Percentiles rank a stretch among this genome's conserved stretches.
Conservation (phyloP, 2,329 filamentous ascomycete species). For the Sporothrix luriei region DNA sequence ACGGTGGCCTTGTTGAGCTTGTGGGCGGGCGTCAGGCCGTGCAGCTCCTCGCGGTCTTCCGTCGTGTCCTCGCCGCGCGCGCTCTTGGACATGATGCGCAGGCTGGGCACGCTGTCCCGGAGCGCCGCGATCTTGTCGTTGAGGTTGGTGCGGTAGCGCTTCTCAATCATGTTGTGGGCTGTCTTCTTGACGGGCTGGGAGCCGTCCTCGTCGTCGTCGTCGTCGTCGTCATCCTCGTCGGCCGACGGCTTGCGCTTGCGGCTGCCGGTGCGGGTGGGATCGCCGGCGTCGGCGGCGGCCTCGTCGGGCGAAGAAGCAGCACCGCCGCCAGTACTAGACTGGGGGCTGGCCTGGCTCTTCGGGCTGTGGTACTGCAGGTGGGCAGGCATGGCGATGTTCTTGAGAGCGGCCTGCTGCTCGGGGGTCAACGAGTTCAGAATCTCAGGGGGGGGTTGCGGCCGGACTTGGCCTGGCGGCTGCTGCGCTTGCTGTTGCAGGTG, state of each 20-base stretch:
- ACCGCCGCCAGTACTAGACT: conserved; percentile 55
- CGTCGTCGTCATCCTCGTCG: conserved; percentile 63
- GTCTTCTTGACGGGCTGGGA: conserved; percentile 76
- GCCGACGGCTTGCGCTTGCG: conserved; percentile 72
- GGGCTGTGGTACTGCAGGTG: conserved; percentile 64
- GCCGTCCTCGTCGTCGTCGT: conserved; percentile 61
- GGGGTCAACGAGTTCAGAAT: conserved; percentile 54
- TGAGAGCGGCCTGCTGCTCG: conserved; percentile 63
- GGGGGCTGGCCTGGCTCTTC: conserved; percentile 60
- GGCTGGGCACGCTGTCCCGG: conserved; percentile 85
- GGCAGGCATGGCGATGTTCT: conserved; percentile 65
- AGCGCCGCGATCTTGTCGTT: conserved; percentile 96
- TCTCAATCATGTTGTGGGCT: conserved; percentile 97
- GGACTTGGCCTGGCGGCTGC: conserved; percentile 33
- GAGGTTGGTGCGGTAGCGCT: conserved; percentile 91
- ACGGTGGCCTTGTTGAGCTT: conserved; percentile 99
- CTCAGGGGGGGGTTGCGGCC: conserved; percentile 41
- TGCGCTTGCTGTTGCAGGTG: conserved; percentile 26
- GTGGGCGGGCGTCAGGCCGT: conserved; percentile 82
- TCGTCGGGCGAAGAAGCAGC: conserved; percentile 65
- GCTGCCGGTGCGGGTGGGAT: conserved; percentile 50
- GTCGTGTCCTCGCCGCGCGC: conserved; percentile 67
- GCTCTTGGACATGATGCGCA: conserved; percentile 80
- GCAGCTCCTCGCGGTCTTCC: conserved; percentile 76
- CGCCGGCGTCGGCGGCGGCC: no score